Conservation (phyloP, 176 grass and related monocot species). For the Eremochloa ophiuroides region DNA sequence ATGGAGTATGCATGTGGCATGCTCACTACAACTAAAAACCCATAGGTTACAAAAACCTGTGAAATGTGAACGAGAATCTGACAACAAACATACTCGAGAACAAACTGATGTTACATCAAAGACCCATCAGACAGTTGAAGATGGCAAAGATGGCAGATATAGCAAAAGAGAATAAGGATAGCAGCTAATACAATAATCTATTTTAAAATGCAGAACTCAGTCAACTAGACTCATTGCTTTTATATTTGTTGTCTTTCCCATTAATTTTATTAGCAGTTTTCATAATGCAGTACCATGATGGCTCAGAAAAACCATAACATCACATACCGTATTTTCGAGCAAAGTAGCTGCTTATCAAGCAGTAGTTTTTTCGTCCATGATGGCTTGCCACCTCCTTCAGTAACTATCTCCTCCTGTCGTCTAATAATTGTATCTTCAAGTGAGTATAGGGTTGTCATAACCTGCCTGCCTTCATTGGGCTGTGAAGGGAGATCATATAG, state of each 20-base stretch:
- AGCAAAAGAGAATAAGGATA: neutral
- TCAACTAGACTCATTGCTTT: neutral
- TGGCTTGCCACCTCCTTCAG: slow-evolving; percentile 45
- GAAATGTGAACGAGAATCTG: neutral
- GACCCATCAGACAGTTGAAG: neutral
- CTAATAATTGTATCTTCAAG: slow-evolving; percentile 79
- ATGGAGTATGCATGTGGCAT: neutral
- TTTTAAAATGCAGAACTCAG: neutral
- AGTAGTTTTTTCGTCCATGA: slow-evolving; percentile 94
- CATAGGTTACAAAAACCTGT: neutral
- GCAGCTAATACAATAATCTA: neutral
- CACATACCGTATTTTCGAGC: slow-evolving; percentile 79
- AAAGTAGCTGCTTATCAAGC: slow-evolving; percentile 61
- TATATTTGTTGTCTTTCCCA: neutral
- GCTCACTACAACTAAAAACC: neutral
- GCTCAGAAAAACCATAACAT: neutral
- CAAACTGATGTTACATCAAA: neutral
- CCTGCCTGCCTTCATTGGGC: slow-evolving; percentile 40
- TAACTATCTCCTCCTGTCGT: slow-evolving; percentile 51
- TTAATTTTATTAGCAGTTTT: neutral
- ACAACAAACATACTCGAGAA: neutral
- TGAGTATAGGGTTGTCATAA: slow-evolving; percentile 63
- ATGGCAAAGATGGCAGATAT: slow-evolving; percentile 5
- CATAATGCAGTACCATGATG: neutral
- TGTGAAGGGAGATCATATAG: slow-evolving; percentile 3